Conservation (phyloP, 1,284 basidiomycete genomes). For the Chalciporus piperatoides region DNA sequence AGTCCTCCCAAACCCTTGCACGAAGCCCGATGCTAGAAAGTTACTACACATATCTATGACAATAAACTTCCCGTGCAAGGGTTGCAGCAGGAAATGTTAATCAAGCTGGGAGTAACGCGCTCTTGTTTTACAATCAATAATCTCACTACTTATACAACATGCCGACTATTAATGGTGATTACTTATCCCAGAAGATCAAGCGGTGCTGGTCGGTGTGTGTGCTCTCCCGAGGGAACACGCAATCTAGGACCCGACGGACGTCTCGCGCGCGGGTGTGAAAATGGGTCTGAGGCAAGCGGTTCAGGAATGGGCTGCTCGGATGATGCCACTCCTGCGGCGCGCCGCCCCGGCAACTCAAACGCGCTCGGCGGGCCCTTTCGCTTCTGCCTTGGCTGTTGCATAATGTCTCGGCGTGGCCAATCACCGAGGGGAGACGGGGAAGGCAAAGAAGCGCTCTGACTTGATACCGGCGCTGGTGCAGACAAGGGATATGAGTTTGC, state of each 20-base stretch:
- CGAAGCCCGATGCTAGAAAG: background rate
- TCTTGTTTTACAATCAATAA: background rate
- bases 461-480: slow-evolving; percentile 4
- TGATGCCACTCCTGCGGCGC: background rate
- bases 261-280: slow-evolving; percentile 33
- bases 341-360: slow-evolving; percentile 21
- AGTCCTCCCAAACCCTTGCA: slow-evolving; percentile 24
- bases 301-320: slow-evolving; percentile 9
- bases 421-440: slow-evolving; percentile 50
- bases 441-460: slow-evolving; percentile 16
- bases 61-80: slow-evolving; percentile 14
- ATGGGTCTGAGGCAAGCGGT: slow-evolving; percentile 1
- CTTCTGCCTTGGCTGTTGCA: slow-evolving; percentile 32
- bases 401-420: slow-evolving; percentile 53
- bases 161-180: slow-evolving; percentile 6
- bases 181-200: slow-evolving; percentile 31
- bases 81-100: slow-evolving; percentile 17
- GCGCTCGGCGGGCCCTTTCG: slow-evolving; percentile 29
- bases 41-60: background rate
- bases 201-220: slow-evolving; percentile 30
- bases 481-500: slow-evolving; percentile 29
- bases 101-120: background rate
- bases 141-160: background rate
- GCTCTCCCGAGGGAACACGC: slow-evolving; percentile 27
- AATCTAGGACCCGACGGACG: slow-evolving; percentile 37